Evolutionary conservation across 176 grass and related monocot genomes (phyloP).

Genomic region (Hyparrhenia diplandra): DNA sequence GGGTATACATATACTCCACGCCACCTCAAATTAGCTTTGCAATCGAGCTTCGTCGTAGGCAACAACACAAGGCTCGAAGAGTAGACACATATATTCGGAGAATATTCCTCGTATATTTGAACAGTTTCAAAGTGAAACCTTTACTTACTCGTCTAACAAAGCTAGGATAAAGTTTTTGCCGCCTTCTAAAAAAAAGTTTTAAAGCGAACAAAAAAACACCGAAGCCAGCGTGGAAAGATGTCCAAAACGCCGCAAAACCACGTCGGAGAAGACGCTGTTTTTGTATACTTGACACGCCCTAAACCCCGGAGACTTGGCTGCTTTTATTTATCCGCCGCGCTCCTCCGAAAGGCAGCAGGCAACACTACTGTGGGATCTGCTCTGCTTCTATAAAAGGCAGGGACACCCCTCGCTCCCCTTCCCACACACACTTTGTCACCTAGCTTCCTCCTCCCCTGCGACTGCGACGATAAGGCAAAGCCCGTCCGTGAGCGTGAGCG

Average conservation of each 20-base stretch:
- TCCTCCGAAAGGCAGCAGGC: not conserved
- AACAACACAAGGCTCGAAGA: not conserved
- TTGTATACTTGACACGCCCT: not conserved
- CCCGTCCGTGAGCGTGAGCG: conserved; percentile 9
- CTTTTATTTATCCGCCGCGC: conserved; percentile 15
- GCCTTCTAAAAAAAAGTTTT: too few species aligned
- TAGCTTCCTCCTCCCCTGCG: conserved; percentile 28
- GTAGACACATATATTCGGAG: not conserved
- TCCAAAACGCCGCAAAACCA: not conserved
- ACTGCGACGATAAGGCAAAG: conserved; percentile 1
- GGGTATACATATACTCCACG: not conserved
- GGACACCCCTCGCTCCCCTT: not conserved
- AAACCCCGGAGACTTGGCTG: not conserved
- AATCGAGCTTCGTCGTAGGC: not conserved
- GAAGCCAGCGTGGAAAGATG: not conserved
- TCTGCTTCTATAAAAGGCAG: conserved; percentile 31
- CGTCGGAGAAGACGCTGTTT: not conserved
- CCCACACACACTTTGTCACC: conserved; percentile 27
- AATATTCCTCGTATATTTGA: not conserved
- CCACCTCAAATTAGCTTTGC: not conserved
- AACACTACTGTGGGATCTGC: not conserved
- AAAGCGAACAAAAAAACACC: not conserved
- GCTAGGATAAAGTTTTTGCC: too few species aligned
- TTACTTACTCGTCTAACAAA: too few species aligned
- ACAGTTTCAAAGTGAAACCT: not conserved